Percentiles rank a stretch among this genome's conserved stretches.
phyloP scores from a whole-genome alignment of 495 filamentous ascomycete species.

The Hypoxylon cercidicola region DNA sequence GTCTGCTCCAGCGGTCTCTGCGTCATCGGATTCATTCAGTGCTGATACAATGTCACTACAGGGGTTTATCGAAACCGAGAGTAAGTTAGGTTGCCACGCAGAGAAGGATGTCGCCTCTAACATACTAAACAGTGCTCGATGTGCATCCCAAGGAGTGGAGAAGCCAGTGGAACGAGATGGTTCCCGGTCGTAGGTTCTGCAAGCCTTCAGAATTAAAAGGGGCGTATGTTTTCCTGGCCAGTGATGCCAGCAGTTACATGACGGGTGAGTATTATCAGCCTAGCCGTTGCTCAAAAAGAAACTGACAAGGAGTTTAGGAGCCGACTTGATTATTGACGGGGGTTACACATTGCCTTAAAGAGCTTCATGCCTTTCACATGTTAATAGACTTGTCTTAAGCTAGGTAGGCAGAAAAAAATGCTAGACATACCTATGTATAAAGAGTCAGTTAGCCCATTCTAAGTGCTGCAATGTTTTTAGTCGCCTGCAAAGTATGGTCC shows the following conservation, averaged over 20 bases:
- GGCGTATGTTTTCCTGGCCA: slow-evolving; percentile 71
- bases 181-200: slow-evolving; percentile 47
- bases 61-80: slow-evolving; percentile 44
- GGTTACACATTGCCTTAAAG: slow-evolving; percentile 59
- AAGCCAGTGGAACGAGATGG: slow-evolving; percentile 36
- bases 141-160: slow-evolving; percentile 42
- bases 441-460: no score
- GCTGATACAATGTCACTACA: slow-evolving; percentile 13
- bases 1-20: no score
- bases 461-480: no score
- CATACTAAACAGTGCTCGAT: slow-evolving; percentile 27
- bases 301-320: slow-evolving; percentile 20
- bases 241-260: slow-evolving; percentile 64
- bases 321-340: slow-evolving; percentile 48
- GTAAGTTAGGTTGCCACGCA: slow-evolving; percentile 24
- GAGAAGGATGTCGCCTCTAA: slow-evolving; percentile 10
- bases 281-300: neutral
- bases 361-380: no score
- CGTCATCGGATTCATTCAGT: neutral
- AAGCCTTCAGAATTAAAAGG: slow-evolving; percentile 75
- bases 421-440: no score
- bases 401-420: no score
- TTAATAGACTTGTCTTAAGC: no score
- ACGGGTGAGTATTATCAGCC: slow-evolving; percentile 23
- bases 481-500: no score